Conservation (phyloP, 306 rosid genomes). For the Rosa rugosa region DNA sequence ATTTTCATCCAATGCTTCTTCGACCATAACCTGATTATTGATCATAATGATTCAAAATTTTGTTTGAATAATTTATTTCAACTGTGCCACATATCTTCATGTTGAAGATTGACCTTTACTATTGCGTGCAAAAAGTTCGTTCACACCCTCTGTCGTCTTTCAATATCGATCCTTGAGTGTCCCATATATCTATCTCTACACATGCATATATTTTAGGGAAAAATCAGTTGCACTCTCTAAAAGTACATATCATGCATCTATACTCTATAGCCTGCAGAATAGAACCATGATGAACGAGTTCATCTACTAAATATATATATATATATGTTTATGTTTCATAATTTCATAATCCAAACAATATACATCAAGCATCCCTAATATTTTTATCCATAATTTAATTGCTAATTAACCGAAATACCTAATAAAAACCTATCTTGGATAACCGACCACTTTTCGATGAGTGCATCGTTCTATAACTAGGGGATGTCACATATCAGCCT, state of each 20-base stretch:
- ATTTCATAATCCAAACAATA: too few relatives aligned
- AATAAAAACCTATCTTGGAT: too few relatives aligned
- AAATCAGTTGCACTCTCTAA: not conserved
- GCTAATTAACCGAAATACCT: too few relatives aligned
- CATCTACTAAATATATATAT: too few relatives aligned
- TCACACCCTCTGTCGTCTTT: not conserved
- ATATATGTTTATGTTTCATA: too few relatives aligned
- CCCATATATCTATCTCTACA: not conserved
- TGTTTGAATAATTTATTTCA: not conserved
- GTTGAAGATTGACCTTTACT: not conserved
- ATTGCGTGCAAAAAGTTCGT: not conserved
- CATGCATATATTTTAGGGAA: not conserved
- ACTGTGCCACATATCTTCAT: not conserved
- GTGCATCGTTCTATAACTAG: too few relatives aligned
- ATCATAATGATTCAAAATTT: not conserved
- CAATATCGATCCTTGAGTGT: not conserved
- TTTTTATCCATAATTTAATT: too few relatives aligned
- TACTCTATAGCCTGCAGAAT: not conserved
- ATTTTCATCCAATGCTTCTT: not conserved
- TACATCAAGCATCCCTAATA: too few relatives aligned
- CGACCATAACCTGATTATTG: not conserved
- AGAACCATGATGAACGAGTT: not conserved
- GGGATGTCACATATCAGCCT: too few relatives aligned
- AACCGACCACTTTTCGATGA: too few relatives aligned
- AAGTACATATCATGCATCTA: not conserved